Base-by-base conservation (phyloP, 2,329 filamentous ascomycete genomes). In the Monosporascus sp. region DNA sequence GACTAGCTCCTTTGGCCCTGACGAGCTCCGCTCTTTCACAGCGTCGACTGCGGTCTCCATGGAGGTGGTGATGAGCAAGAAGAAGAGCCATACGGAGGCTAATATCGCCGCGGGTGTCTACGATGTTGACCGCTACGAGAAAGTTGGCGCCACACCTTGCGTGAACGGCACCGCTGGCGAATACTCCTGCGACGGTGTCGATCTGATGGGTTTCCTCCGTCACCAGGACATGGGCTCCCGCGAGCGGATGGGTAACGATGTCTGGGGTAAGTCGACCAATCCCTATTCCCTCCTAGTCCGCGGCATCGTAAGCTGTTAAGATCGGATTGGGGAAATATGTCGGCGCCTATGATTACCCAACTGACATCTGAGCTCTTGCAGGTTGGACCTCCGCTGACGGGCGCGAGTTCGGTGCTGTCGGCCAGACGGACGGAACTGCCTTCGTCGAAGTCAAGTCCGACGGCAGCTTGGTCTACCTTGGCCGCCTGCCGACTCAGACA, bases 341-440 rank as follows among this genome's bases (percentile, higher is more conserved):
- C 9, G 5, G 31, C 31, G 11, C 14, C 4, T 14, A 14, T 14
- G 11, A 5, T 35, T 5, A 14, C 9, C 31, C 1, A 11, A 35
- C 11, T 35, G 11, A 35, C 31, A 35, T 14, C 31, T 14, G 31
- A 11, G 31, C 31, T 14, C 11, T 14, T 35, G 31, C 31, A 35
- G 31, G 31, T 8, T 80, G 79, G 78, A 78, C 76, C 0, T 74
- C 77, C n/a, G 66, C 68, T 0, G 71, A 75, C 41, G 78, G 78
- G 26, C 77, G 79, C 20, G 79, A 82, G 56, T 81, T 82, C 52
- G 72, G 77, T 46, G 77, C 77, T 56, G 75, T 80, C 56, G 78
- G 76, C 1, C 79, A 82, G 59, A 72, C 72, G 27, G 79, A 82
- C 57, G 79, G 79, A 9, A 72, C 78, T 22, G 77, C 78, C 5